These are phyloP conservation scores for Lichtheimia ramosa DNA, from an alignment of 371 early-diverging fungal species.

Conservation along the genomic window DNA sequence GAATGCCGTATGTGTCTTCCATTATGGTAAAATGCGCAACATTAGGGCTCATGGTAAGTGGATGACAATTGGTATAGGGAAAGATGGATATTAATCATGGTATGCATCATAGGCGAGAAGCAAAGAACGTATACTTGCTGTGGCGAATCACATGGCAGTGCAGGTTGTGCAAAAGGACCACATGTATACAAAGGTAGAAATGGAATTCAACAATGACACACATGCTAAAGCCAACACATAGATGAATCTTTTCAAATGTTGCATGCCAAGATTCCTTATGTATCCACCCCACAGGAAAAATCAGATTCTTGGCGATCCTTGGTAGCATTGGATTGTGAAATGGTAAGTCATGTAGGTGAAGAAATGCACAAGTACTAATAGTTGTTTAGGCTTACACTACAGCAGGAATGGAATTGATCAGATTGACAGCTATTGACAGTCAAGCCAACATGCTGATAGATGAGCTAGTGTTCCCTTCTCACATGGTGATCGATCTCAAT, in stretches of 20 bases:
- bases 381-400: slow-evolving; percentile 49
- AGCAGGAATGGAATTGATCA: slow-evolving; percentile 56
- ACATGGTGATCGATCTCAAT: slow-evolving; percentile 56
- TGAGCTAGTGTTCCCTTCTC: slow-evolving; percentile 53
- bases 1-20: slow-evolving; percentile 40
- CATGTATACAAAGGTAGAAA: slow-evolving; percentile 49
- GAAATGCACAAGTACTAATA: too few relatives aligned
- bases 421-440: slow-evolving; percentile 54
- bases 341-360: slow-evolving; percentile 29
- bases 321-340: slow-evolving; percentile 51
- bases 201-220: not conserved
- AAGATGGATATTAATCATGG: not conserved
- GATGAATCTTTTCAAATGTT: slow-evolving; percentile 24
- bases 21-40: slow-evolving; percentile 33
- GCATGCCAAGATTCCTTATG: slow-evolving; percentile 47
- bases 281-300: slow-evolving; percentile 24
- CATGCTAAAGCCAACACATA: not conserved
- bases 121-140: slow-evolving; percentile 50
- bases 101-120: slow-evolving; percentile 34
- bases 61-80: not conserved
- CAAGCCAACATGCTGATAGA: slow-evolving; percentile 44
- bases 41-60: slow-evolving; percentile 29
- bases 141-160: slow-evolving; percentile 37
- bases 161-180: slow-evolving; percentile 53
- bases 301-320: slow-evolving; percentile 13